Evolutionary conservation across 257 asterid genomes (phyloP).

Genomic region (Nicotiana knightiana): DNA sequence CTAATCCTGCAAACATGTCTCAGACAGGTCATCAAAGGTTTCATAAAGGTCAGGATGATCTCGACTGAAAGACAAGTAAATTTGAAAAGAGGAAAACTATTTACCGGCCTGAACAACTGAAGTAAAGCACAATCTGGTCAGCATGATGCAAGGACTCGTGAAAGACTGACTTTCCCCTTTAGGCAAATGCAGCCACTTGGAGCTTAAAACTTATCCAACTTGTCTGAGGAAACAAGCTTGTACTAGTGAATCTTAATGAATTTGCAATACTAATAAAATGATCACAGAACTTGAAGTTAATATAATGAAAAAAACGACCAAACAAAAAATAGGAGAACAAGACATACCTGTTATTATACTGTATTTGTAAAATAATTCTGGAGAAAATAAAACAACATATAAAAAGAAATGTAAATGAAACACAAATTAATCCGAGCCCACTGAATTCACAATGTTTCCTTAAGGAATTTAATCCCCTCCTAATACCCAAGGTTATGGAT

Average conservation of each 20-base stretch:
- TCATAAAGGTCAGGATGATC: background rate
- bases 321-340: background rate
- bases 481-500: too few species aligned
- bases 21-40: background rate
- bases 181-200: background rate
- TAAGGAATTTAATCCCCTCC: too few species aligned
- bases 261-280: background rate
- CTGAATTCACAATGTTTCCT: too few species aligned
- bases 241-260: background rate
- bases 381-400: too few species aligned
- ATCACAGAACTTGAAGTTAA: background rate
- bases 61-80: background rate
- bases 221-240: background rate
- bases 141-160: background rate
- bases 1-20: background rate
- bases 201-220: background rate
- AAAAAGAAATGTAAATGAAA: too few species aligned
- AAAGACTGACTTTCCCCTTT: background rate
- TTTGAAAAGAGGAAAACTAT: background rate
- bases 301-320: background rate
- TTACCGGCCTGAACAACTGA: background rate
- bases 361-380: too few species aligned
- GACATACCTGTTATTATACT: background rate
- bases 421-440: too few species aligned
- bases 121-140: background rate